Base-by-base conservation (phyloP, 2,329 filamentous ascomycete genomes). In the Ophiostoma tasmaniense region DNA sequence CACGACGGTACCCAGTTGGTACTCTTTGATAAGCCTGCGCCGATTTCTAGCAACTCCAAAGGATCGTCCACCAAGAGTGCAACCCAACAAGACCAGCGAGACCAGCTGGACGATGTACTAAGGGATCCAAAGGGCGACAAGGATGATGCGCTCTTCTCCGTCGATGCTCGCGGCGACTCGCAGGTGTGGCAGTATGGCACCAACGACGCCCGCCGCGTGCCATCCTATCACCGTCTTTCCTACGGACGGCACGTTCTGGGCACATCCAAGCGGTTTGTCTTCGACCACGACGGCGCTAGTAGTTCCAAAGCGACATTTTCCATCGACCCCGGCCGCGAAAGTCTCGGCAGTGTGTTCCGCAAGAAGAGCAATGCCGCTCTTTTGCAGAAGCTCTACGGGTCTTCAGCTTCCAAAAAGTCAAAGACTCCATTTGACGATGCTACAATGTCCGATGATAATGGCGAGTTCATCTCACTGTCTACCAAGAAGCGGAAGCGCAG, bases 81-180 rank as follows among this genome's bases (percentile, higher is more conserved):
- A 22, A 61, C 45, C 20, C 55, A 17, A 4, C 17, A n/a, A 25
- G 30, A 66, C 11, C 37, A n/a, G 8, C 13, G 25, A 13, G 33
- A 67, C n/a, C 64, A n/a, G 8, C 17, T 13, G 14, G 33, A 67
- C 2, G 70, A 69, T 22, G 20, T 65, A n/a, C 37, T 52, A 33
- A 39, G 68, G 28, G 67, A 69, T 28, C 37, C 69, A 22, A 20
- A 22, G 3, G 22, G 11, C 28, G 68, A 70, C 28, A 67, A 35
- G 22, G 67, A 70, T 25, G 68, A 73, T 42, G 69, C 74, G 52
- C 75, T 83, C 3, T 93, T 86, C 76, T 74, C 86, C 62, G 74
- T 91, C 67, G 94, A 98, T 77, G 86, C 81, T 59, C 88, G 87
- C 74, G 93, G 94, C 0, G 94, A 98, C 74, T 81, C 84, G 4